These are phyloP conservation scores for Serendipita sp. DNA, from an alignment of 768 basidiomycete species.

Conservation along the genomic window DNA sequence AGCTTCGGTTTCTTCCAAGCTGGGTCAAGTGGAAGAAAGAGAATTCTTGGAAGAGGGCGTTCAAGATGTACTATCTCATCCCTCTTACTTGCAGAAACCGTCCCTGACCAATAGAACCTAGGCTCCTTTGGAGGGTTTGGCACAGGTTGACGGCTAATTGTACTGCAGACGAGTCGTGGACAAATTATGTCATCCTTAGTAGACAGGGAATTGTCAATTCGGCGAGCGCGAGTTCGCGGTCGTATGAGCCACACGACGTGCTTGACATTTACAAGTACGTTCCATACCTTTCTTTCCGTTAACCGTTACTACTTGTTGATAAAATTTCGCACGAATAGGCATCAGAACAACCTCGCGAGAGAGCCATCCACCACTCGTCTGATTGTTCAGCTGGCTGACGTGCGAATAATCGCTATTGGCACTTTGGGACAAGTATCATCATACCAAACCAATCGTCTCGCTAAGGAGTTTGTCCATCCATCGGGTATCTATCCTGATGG, in stretches of 20 bases:
- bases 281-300: not conserved
- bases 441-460: constrained; percentile 47
- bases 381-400: constrained; percentile 51
- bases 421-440: constrained; percentile 31
- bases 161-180: constrained; percentile 70
- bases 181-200: constrained; percentile 59
- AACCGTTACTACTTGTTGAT: not conserved
- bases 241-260: constrained; percentile 46
- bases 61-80: constrained; percentile 36
- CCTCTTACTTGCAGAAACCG: not conserved
- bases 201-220: constrained; percentile 62
- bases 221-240: constrained; percentile 48
- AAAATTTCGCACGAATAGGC: not conserved
- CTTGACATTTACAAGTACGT: constrained; percentile 63
- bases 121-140: constrained; percentile 46
- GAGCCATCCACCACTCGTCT: constrained; percentile 26
- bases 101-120: constrained; percentile 17
- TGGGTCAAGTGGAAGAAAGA: constrained; percentile 58
- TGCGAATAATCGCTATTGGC: constrained; percentile 57
- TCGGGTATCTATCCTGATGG: constrained; percentile 25
- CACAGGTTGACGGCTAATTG: constrained; percentile 55
- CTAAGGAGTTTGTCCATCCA: constrained; percentile 51
- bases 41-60: constrained; percentile 45
- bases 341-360: constrained; percentile 6
- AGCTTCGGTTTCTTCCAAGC: constrained; percentile 55